Evolutionary conservation across 306 rosid genomes (phyloP), one percentile per base, ranked within the genome.

Genomic region (Prunus padus): DNA sequence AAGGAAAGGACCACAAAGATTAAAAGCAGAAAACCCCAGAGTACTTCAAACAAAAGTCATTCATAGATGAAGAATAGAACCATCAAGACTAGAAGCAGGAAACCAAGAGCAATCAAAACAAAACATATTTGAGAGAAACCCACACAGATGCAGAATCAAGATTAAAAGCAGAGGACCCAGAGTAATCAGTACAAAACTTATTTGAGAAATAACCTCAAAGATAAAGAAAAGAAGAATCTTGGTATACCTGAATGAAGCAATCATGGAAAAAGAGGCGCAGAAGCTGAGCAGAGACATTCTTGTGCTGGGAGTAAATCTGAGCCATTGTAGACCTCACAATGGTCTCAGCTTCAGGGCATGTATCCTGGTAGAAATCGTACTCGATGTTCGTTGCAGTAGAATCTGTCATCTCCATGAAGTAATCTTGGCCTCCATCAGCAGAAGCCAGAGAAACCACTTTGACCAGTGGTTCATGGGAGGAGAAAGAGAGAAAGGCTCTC

Each of bases 201-300:
- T 18, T n/a, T 42, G 10, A 23, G 25, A 28, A 47, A 18, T 33
- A 15, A 37, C 33, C 30, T 18, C 5, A 67, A 5, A 57, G 20
- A 51, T 2, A 14, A 64, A 40, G 26, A 59, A 37, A 15, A 42
- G 14, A 45, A 68, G 18, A 67, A 52, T 19, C 9, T 1, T 11
- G 9, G 79, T 37, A 6, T 37, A 37, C 42, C 42, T 37, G 42
- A 51, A 92, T 85, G 86, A 95, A 92, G 89, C 98, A 95, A 13
- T 92, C 97, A 31, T 92, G 98, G 76, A 95, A 95, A 84, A 89
- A 90, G 66, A 95, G 97, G 55, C 97, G 93, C 11, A 95, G 88
- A 20, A 95, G 86, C 71, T 90, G 86, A 0, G 97, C 81, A 2
- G 96, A 78, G 33, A 84, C 81, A 11, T 88, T 86, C 23, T 82